A percentile compares a stretch with the other conserved stretches of the same genome.
These are phyloP conservation scores for Camellia lanceoleosa DNA, from an alignment of 148 eudicot genomes.

Conservation along the genomic window DNA sequence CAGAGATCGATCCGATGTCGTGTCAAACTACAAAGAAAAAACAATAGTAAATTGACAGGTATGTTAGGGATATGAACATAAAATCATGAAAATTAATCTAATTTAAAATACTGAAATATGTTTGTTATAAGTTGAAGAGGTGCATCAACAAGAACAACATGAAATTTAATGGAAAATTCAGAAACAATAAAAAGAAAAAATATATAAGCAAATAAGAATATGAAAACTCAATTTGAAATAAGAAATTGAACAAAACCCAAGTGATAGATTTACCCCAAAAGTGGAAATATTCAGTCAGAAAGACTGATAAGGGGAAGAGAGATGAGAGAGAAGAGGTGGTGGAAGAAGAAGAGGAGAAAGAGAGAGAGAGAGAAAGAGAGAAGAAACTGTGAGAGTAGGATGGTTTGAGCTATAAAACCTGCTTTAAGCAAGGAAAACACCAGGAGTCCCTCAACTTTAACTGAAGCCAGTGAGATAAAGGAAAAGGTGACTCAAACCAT, in stretches of 20 bases:
- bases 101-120: not conserved
- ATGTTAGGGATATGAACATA: not conserved
- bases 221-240: not conserved
- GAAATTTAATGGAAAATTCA: not conserved
- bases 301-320: slow-evolving; percentile 14
- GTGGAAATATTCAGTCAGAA: not conserved
- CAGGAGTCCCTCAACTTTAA: slow-evolving; percentile 56
- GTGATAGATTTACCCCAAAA: not conserved
- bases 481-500: slow-evolving; percentile 30
- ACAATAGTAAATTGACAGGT: not conserved
- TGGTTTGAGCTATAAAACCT: slow-evolving; percentile 43
- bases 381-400: slow-evolving; percentile 22
- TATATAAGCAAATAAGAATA: not conserved
- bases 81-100: not conserved
- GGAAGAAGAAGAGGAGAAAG: slow-evolving; percentile 18
- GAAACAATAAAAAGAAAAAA: not conserved
- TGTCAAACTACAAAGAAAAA: not conserved
- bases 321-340: not conserved
- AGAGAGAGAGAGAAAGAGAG: slow-evolving; percentile 16
- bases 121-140: not conserved
- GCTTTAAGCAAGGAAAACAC: slow-evolving; percentile 52
- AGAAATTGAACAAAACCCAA: slow-evolving; percentile 10
- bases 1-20: slow-evolving; percentile 5
- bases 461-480: slow-evolving; percentile 59
- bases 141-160: not conserved